Conservation (phyloP, 2,329 filamentous ascomycete species). For the Microdochium bolleyi region DNA sequence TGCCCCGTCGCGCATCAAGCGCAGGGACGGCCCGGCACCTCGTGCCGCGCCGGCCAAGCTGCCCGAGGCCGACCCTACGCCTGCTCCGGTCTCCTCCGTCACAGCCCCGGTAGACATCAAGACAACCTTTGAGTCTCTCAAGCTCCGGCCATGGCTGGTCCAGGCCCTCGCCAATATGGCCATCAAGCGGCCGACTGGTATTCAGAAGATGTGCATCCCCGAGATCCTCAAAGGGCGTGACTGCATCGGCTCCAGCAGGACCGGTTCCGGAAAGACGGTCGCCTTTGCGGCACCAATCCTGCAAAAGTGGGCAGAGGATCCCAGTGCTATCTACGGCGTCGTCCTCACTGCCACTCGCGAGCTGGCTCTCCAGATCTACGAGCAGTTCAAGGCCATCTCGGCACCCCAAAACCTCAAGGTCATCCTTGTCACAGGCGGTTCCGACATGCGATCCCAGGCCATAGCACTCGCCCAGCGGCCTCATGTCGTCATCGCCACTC, state of each 20-base stretch:
- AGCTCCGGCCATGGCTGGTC: conserved; percentile 80
- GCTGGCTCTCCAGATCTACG: conserved; percentile 89
- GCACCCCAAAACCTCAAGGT: conserved; percentile 81
- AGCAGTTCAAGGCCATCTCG: conserved; percentile 91
- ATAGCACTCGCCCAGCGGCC: conserved; percentile 74
- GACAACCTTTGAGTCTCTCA: conserved; percentile 62
- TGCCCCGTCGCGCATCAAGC: conserved; percentile 45
- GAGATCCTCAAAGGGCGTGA: conserved; percentile 86
- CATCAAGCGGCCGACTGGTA: conserved; percentile 82
- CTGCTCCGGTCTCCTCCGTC: conserved; percentile 16
- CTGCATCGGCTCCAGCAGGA: conserved; percentile 90
- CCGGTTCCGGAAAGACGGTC: conserved; percentile 94
- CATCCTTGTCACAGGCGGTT: conserved; percentile 82
- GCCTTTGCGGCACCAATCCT: conserved; percentile 92
- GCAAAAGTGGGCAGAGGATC: conserved; percentile 89
- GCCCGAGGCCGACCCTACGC: conserved; percentile 7
- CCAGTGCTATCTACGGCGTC: conserved; percentile 81
- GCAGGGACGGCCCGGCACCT: conserved; percentile 14
- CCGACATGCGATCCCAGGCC: conserved; percentile 87
- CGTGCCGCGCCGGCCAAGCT: conserved; percentile 7
- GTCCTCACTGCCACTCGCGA: conserved; percentile 88
- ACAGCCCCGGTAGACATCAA: conserved; percentile 47
- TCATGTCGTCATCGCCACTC: conserved; percentile 90
- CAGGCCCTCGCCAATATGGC: conserved; percentile 68
- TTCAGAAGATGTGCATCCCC: conserved; percentile 89